A percentile compares a stretch with the other conserved stretches of the same genome.
Conservation (phyloP, 495 filamentous ascomycete genomes). For the Oidiodendron maius region DNA sequence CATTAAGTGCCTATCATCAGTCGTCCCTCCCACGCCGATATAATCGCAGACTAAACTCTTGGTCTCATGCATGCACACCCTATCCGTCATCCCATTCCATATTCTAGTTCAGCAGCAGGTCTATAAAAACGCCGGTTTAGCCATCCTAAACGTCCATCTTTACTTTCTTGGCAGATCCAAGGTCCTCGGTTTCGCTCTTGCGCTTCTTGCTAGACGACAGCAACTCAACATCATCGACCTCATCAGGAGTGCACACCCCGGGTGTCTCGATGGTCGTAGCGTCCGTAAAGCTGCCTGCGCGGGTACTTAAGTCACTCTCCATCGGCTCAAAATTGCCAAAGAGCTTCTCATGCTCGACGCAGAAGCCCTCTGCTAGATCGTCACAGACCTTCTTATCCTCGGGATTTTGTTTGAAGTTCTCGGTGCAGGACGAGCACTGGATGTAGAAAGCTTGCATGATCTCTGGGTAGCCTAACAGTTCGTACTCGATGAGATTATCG, state of each 20-base stretch:
- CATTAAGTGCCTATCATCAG: too few species aligned
- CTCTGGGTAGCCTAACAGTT: slow-evolving; percentile 38
- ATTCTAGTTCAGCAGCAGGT: too few species aligned
- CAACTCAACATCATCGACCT: slow-evolving; percentile 6
- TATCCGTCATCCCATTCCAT: too few species aligned
- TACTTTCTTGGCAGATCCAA: neutral
- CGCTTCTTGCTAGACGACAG: neutral
- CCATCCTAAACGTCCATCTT: neutral
- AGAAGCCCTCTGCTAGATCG: slow-evolving; percentile 15
- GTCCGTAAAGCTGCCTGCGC: slow-evolving; percentile 30
- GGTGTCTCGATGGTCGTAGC: slow-evolving; percentile 33
- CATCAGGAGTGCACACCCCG: slow-evolving; percentile 12
- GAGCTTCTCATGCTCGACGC: slow-evolving; percentile 20
- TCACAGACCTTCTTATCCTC: slow-evolving; percentile 27
- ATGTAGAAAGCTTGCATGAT: slow-evolving; percentile 44
- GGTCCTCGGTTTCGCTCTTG: too few species aligned
- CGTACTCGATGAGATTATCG: slow-evolving; percentile 42
- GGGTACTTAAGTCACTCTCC: slow-evolving; percentile 12
- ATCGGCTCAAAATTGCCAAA: slow-evolving; percentile 1
- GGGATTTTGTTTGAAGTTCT: slow-evolving; percentile 28
- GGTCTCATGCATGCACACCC: too few species aligned
- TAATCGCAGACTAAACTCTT: too few species aligned
- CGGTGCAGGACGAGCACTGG: slow-evolving; percentile 36
- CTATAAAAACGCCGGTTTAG: neutral
- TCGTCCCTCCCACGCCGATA: too few species aligned